These are phyloP conservation scores for Clathrus columnatus DNA, from an alignment of 768 basidiomycete species.

Conservation along the genomic window DNA sequence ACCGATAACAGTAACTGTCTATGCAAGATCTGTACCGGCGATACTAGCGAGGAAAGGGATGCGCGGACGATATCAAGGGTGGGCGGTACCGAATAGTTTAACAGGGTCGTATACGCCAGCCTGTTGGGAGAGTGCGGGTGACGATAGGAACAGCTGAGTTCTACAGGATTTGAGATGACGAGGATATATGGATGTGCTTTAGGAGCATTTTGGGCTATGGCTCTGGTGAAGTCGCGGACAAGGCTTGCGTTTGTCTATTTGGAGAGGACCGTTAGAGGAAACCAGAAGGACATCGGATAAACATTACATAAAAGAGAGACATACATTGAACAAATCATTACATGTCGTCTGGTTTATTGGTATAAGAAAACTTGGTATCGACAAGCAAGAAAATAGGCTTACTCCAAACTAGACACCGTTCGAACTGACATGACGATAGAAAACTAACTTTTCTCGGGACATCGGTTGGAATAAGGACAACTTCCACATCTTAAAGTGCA, in stretches of 20 bases:
- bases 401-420: slow-evolving; percentile 84
- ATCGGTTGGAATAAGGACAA: slow-evolving; percentile 97
- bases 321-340: slow-evolving; percentile 91
- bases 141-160: slow-evolving; percentile 98
- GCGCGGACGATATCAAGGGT: slow-evolving; percentile 97
- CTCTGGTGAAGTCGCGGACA: slow-evolving; percentile 88
- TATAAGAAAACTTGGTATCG: slow-evolving; percentile 20
- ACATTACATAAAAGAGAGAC: slow-evolving; percentile 22
- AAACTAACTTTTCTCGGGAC: slow-evolving; percentile 86
- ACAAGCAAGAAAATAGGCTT: slow-evolving; percentile 30
- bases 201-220: slow-evolving; percentile 78
- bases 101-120: slow-evolving; percentile 87
- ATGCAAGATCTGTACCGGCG: slow-evolving; percentile 51
- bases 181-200: slow-evolving; percentile 90
- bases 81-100: slow-evolving; percentile 90
- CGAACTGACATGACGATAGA: neutral
- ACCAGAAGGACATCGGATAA: slow-evolving; percentile 12
- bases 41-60: slow-evolving; percentile 76
- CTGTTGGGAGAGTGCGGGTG: slow-evolving; percentile 81
- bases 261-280: too few relatives aligned
- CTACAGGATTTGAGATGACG: slow-evolving; percentile 98
- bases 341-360: slow-evolving; percentile 77
- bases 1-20: slow-evolving; percentile 83
- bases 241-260: slow-evolving; percentile 94
- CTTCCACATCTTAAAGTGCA: slow-evolving; percentile 85